phyloP scores from a whole-genome alignment of 176 grass and related monocot species.

The Triticum dicoccoides region DNA sequence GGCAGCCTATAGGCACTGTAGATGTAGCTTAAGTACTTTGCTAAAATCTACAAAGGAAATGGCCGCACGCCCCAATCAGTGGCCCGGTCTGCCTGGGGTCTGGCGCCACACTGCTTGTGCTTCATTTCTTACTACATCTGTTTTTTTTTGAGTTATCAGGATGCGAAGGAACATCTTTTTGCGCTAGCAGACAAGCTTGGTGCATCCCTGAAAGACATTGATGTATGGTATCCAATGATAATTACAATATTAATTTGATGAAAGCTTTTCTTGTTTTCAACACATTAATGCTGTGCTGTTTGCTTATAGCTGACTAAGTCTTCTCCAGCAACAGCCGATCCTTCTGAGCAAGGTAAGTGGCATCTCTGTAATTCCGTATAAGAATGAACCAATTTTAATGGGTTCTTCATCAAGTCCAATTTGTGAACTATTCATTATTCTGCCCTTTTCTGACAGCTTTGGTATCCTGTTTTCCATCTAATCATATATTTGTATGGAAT shows the following conservation, averaged over 20 bases:
- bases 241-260: conserved; percentile 24
- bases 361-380: conserved; percentile 1
- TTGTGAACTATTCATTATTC: neutral
- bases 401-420: neutral
- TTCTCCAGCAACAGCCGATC: conserved; percentile 69
- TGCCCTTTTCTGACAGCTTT: conserved; percentile 2
- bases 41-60: no score
- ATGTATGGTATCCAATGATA: conserved; percentile 52
- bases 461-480: conserved; percentile 5
- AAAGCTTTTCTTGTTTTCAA: neutral
- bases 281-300: conserved; percentile 26
- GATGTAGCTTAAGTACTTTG: no score
- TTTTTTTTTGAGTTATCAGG: conserved; percentile 51
- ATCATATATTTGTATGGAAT: conserved; percentile 12
- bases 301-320: conserved; percentile 72
- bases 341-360: conserved; percentile 82
- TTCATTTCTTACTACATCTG: conserved; percentile 9
- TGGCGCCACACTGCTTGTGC: neutral
- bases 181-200: conserved; percentile 94
- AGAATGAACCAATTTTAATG: neutral
- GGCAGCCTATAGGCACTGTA: no score
- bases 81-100: no score
- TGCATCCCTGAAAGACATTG: conserved; percentile 85
- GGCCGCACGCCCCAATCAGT: no score
- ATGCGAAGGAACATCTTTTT: conserved; percentile 98